Percentiles rank a stretch among this genome's conserved stretches.
phyloP scores from a whole-genome alignment of 768 basidiomycete species.

The Kwoniella botswanensis region DNA sequence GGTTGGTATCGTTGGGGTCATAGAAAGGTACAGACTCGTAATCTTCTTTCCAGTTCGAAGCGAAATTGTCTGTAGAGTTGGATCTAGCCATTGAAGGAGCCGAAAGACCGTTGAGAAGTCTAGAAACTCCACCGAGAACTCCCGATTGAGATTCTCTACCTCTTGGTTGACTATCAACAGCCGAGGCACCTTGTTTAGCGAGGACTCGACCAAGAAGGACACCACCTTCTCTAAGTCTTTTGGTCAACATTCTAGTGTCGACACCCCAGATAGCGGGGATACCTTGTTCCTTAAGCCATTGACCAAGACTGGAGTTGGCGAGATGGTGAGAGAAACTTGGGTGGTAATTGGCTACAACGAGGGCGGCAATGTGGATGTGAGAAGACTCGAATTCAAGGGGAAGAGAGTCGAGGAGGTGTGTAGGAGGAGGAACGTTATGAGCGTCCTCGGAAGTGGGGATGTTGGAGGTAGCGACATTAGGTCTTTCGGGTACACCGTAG shows the following conservation, averaged over 20 bases:
- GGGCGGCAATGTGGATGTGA: slow-evolving; percentile 87
- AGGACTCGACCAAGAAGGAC: slow-evolving; percentile 87
- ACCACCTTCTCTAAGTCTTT: slow-evolving; percentile 92
- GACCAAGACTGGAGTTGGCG: slow-evolving; percentile 79
- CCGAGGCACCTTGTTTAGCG: slow-evolving; percentile 64
- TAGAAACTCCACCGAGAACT: slow-evolving; percentile 48
- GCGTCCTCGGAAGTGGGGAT: slow-evolving; percentile 49
- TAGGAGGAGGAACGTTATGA: slow-evolving; percentile 55
- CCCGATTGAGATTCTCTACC: slow-evolving; percentile 48
- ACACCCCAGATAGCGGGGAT: slow-evolving; percentile 94
- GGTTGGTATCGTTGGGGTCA: slow-evolving; percentile 86
- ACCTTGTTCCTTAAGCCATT: slow-evolving; percentile 93
- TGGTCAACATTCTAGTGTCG: slow-evolving; percentile 95
- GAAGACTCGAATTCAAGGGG: slow-evolving; percentile 85
- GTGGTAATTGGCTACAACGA: slow-evolving; percentile 92
- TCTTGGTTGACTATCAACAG: slow-evolving; percentile 38
- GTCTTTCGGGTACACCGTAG: slow-evolving; percentile 88
- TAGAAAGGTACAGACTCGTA: slow-evolving; percentile 80
- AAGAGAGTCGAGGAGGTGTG: slow-evolving; percentile 56
- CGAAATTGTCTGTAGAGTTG: slow-evolving; percentile 58
- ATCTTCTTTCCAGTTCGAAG: slow-evolving; percentile 73
- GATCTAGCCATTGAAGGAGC: slow-evolving; percentile 39
- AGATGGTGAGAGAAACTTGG: slow-evolving; percentile 87
- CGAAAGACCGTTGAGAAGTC: slow-evolving; percentile 50
- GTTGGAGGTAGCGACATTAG: slow-evolving; percentile 35